phyloP scores from a whole-genome alignment of 352 stramenopile species.

The Pythium oligandrum region DNA sequence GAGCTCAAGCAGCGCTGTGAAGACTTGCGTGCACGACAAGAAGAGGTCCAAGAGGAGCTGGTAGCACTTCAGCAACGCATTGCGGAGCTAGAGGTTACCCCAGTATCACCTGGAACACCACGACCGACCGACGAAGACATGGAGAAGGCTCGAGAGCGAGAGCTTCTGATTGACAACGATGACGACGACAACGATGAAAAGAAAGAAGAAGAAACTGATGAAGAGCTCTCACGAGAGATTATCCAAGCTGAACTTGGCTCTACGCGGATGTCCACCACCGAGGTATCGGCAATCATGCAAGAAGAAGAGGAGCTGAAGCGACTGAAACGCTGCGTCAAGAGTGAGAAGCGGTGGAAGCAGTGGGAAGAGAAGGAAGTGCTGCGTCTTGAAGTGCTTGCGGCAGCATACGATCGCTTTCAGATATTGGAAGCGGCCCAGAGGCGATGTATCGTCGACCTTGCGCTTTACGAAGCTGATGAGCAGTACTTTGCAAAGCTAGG shows the following conservation, averaged over 20 bases:
- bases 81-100: constrained; percentile 20
- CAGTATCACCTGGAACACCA: constrained; percentile 18
- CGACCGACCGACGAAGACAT: constrained; percentile 38
- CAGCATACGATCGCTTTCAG: constrained; percentile 17
- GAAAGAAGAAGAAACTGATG: constrained; percentile 3
- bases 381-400: constrained; percentile 34
- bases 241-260: neutral
- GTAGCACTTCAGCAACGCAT: constrained; percentile 22
- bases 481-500: constrained; percentile 43
- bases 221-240: neutral
- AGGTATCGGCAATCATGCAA: constrained; percentile 7
- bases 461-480: constrained; percentile 36
- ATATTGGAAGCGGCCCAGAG: constrained; percentile 23
- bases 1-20: constrained; percentile 30
- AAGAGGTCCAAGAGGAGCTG: constrained; percentile 26
- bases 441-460: constrained; percentile 40
- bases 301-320: constrained; percentile 47
- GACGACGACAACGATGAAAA: constrained; percentile 8
- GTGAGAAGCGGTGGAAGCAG: constrained; percentile 34
- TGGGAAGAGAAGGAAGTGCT: constrained; percentile 42
- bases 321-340: constrained; percentile 40
- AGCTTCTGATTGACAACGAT: constrained; percentile 17
- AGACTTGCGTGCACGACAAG: constrained; percentile 28
- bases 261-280: neutral
- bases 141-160: constrained; percentile 26